These are phyloP conservation scores for Striga hermonthica DNA, from an alignment of 305 asterid genomes.

Conservation along the genomic window DNA sequence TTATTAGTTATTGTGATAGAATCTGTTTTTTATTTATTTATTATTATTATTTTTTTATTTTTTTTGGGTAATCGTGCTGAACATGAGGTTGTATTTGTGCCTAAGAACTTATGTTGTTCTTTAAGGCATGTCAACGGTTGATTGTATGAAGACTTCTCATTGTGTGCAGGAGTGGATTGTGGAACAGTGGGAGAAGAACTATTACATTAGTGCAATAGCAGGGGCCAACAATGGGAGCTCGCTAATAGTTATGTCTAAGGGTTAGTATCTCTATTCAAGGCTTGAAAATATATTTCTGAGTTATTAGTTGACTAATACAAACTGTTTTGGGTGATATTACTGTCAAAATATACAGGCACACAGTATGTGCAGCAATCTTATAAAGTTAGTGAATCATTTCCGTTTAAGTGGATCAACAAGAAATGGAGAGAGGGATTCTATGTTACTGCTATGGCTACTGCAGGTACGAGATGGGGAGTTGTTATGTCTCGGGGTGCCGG, in stretches of 20 bases:
- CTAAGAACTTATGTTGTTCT: neutral
- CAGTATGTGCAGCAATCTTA: slow-evolving; percentile 58
- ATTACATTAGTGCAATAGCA: slow-evolving; percentile 42
- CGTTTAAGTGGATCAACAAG: slow-evolving; percentile 59
- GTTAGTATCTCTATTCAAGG: slow-evolving; percentile 30
- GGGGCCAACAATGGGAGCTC: slow-evolving; percentile 46
- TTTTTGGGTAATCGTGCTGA: neutral
- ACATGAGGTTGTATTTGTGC: neutral
- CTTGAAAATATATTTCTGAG: slow-evolving; percentile 7
- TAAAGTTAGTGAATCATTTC: slow-evolving; percentile 63
- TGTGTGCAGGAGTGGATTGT: slow-evolving; percentile 44
- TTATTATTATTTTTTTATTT: no score
- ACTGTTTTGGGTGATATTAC: slow-evolving; percentile 3
- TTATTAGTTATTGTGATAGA: neutral
- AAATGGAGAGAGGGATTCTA: slow-evolving; percentile 61
- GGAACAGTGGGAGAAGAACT: slow-evolving; percentile 47
- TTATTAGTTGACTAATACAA: neutral
- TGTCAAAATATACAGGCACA: slow-evolving; percentile 36
- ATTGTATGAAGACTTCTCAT: slow-evolving; percentile 16
- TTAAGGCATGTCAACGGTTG: neutral
- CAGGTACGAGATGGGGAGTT: slow-evolving; percentile 53
- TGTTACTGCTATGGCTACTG: slow-evolving; percentile 61
- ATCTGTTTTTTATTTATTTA: no score
- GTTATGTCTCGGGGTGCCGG: slow-evolving; percentile 66
- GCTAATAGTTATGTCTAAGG: slow-evolving; percentile 43